phyloP scores from a whole-genome alignment of 208 protist species.

The Angomonas ambiguus region DNA sequence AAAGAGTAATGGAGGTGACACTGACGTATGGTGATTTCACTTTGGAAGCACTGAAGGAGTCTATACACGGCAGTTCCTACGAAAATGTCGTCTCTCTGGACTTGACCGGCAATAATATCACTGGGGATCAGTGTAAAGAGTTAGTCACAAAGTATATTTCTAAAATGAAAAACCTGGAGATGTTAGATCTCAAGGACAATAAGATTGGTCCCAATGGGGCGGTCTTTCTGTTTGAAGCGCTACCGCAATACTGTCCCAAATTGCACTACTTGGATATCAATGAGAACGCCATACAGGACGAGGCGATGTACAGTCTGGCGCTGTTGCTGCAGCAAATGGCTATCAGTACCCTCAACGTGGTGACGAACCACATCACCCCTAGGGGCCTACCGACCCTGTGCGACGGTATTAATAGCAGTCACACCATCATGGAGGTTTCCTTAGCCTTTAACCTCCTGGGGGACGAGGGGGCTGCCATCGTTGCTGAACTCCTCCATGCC shows the following conservation, averaged over 20 bases:
- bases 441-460: conserved; percentile 79
- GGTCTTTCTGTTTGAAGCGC: conserved; percentile 49
- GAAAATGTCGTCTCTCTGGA: conserved; percentile 50
- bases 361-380: conserved; percentile 76
- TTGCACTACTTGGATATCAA: conserved; percentile 76
- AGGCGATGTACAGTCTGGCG: conserved; percentile 52
- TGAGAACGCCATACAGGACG: conserved; percentile 82
- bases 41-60: conserved; percentile 34
- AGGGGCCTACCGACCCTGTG: conserved; percentile 68
- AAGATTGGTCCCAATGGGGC: conserved; percentile 62
- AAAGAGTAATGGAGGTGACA: conserved; percentile 27
- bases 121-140: conserved; percentile 33
- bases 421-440: conserved; percentile 48
- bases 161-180: conserved; percentile 51
- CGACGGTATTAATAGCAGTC: conserved; percentile 54
- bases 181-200: conserved; percentile 84
- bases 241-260: conserved; percentile 50
- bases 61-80: conserved; percentile 23
- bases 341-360: conserved; percentile 58
- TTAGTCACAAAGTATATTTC: conserved; percentile 49
- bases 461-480: conserved; percentile 45
- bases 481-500: conserved; percentile 41
- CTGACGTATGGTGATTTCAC: conserved; percentile 69
- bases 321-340: conserved; percentile 40
- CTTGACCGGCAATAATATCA: conserved; percentile 77